Conservation (phyloP, 1,139 yeast genomes). For the Pichia sp. region DNA sequence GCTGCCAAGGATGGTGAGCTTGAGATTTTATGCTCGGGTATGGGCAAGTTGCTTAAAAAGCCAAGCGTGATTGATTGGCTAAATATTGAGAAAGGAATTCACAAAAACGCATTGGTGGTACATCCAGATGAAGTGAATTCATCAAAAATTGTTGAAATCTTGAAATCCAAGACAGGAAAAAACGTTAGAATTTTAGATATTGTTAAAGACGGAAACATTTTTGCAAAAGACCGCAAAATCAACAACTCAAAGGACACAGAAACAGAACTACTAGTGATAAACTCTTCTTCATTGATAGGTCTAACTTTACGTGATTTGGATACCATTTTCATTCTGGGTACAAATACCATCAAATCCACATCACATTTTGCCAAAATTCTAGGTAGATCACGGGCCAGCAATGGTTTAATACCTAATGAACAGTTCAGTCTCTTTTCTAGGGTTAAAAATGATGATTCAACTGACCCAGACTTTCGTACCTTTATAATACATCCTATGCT, state of each 20-base stretch:
- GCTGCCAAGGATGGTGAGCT: constrained; percentile 18
- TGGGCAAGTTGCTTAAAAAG: constrained; percentile 16
- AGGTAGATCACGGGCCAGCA: constrained; percentile 19
- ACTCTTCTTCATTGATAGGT: constrained; percentile 20
- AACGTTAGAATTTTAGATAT: constrained; percentile 9
- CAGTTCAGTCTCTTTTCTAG: constrained; percentile 11
- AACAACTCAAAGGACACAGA: constrained; percentile 5
- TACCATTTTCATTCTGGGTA: constrained; percentile 22
- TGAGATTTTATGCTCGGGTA: constrained; percentile 19
- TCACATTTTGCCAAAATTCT: constrained; percentile 17
- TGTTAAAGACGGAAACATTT: constrained; percentile 11
- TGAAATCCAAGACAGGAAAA: constrained; percentile 8
- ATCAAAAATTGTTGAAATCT: constrained; percentile 7
- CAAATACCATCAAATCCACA: constrained; percentile 20
- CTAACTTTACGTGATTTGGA: constrained; percentile 20
- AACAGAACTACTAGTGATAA: constrained; percentile 17
- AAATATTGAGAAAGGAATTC: constrained; percentile 3
- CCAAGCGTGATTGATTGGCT: constrained; percentile 3
- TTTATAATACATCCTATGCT: constrained; percentile 18
- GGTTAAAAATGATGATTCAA: constrained; percentile 4
- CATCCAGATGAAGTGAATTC: constrained; percentile 22
- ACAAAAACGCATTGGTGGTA: constrained; percentile 13
- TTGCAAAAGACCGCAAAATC: constrained; percentile 5
- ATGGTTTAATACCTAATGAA: constrained; percentile 16
- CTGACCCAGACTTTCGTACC: constrained; percentile 8